Evolutionary conservation across 371 early-diverging fungal genomes (phyloP).

Genomic region (Chytridiales sp.): DNA sequence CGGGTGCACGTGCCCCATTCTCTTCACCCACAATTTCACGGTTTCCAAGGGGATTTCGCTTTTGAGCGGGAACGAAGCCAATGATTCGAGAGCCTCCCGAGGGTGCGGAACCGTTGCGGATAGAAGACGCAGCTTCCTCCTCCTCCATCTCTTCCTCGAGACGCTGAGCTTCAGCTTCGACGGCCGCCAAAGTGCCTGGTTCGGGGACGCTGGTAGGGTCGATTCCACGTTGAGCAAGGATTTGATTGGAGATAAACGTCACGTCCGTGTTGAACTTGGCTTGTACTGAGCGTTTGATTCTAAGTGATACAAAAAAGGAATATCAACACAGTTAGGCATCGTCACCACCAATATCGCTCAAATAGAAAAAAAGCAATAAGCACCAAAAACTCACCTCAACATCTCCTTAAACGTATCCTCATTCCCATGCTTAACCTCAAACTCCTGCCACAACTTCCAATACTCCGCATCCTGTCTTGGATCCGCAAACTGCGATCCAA

Average conservation of each 20-base stretch:
- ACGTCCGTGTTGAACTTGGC: conserved; percentile 76
- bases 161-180: conserved; percentile 27
- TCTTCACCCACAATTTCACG: conserved; percentile 13
- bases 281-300: conserved; percentile 89
- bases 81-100: conserved; percentile 36
- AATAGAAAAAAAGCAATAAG: conserved; percentile 5
- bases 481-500: conserved; percentile 86
- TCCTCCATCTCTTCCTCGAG: conserved; percentile 28
- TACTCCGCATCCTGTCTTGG: conserved; percentile 74
- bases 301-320: conserved; percentile 9
- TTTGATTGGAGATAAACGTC: conserved; percentile 48
- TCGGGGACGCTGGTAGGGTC: conserved; percentile 11
- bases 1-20: not conserved
- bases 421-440: conserved; percentile 95
- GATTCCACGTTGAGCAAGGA: conserved; percentile 39
- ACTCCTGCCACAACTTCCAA: conserved; percentile 94
- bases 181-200: conserved; percentile 23
- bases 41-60: conserved; percentile 22
- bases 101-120: conserved; percentile 4
- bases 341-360: no score
- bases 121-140: conserved; percentile 21
- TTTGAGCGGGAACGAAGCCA: conserved; percentile 51
- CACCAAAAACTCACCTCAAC: conserved; percentile 59
- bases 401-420: conserved; percentile 98
- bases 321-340: not conserved